phyloP scores from a whole-genome alignment of 2,329 filamentous ascomycete genomes.

The Ophiostoma australiae region DNA sequence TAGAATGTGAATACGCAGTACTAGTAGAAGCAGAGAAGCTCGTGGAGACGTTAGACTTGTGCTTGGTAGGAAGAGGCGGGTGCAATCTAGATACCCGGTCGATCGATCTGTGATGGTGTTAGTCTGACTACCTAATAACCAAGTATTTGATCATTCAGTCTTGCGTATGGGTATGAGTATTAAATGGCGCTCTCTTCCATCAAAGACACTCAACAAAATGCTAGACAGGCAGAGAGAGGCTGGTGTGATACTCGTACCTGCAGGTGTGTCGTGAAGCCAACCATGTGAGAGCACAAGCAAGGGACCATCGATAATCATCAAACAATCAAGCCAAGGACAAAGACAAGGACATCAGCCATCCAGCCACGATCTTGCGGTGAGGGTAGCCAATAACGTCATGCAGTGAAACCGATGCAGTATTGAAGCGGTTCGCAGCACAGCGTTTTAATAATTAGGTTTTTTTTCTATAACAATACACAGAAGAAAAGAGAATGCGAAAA shows the following conservation, averaged over 20 bases:
- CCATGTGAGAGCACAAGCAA: not conserved
- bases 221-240: not conserved
- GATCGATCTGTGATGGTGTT: not conserved
- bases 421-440: not conserved
- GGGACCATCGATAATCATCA: not conserved
- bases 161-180: too few species aligned
- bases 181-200: not conserved
- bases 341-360: not conserved
- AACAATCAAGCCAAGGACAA: not conserved
- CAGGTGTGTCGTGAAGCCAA: not conserved
- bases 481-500: not conserved
- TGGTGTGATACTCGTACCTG: conserved; percentile 10
- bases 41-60: not conserved
- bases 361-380: not conserved
- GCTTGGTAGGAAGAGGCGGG: not conserved
- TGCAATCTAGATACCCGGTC: conserved; percentile 3
- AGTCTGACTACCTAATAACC: too few species aligned
- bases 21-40: not conserved
- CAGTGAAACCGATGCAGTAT: conserved; percentile 8
- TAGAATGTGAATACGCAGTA: not conserved
- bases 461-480: too few species aligned
- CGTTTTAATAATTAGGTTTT: not conserved
- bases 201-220: conserved; percentile 1
- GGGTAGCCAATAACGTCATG: conserved; percentile 2
- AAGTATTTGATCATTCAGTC: too few species aligned